phyloP scores from a whole-genome alignment of 148 eudicot species.

The Cornus kousa region DNA sequence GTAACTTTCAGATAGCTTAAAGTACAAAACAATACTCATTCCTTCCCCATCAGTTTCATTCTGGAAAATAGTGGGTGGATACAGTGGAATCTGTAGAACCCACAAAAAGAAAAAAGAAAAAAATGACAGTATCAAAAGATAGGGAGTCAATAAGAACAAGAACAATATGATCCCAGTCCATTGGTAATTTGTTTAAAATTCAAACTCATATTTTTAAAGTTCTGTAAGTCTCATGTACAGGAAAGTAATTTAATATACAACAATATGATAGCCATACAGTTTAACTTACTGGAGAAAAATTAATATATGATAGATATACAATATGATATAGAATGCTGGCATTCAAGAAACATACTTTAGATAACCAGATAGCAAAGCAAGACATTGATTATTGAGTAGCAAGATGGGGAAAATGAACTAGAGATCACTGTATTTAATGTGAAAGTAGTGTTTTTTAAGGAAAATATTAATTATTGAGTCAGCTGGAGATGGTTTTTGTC shows the following conservation, averaged over 20 bases:
- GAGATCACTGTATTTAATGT: not conserved
- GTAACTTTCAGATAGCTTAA: slow-evolving; percentile 70
- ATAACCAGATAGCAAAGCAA: not conserved
- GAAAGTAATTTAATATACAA: not conserved
- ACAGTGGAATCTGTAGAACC: slow-evolving; percentile 70
- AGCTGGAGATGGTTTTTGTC: not conserved
- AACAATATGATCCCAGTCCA: not conserved
- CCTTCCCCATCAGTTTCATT: slow-evolving; percentile 94
- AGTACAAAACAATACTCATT: slow-evolving; percentile 78
- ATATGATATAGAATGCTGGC: not conserved
- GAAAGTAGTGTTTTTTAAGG: not conserved
- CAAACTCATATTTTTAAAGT: not conserved
- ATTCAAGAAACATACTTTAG: not conserved
- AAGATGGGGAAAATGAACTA: not conserved
- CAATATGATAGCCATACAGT: not conserved
- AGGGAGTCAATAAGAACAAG: not conserved
- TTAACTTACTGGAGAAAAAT: no score
- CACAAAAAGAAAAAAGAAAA: slow-evolving; percentile 6
- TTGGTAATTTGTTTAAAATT: no score
- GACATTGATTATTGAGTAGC: not conserved
- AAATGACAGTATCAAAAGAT: slow-evolving; percentile 1
- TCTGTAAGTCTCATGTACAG: not conserved
- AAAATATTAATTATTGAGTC: not conserved
- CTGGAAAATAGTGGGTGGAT: slow-evolving; percentile 77
- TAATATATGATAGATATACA: not conserved